phyloP scores from a whole-genome alignment of 2,329 filamentous ascomycete genomes.

The Ophiostoma sp. region DNA sequence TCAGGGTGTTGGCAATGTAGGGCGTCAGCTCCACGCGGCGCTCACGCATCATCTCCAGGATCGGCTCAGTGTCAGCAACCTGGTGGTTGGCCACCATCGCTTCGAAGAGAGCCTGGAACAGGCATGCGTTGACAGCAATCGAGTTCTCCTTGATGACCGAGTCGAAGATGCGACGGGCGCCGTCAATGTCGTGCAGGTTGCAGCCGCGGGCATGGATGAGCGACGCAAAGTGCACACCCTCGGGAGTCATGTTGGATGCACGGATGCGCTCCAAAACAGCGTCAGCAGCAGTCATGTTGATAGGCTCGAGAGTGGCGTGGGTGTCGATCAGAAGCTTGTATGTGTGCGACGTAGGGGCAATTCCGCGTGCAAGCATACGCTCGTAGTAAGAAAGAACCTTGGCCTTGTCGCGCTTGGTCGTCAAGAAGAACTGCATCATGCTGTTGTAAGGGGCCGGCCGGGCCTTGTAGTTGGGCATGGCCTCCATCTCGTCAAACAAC shows the following conservation, averaged over 20 bases:
- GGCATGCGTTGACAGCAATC: slow-evolving; percentile 69
- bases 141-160: slow-evolving; percentile 62
- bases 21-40: slow-evolving; percentile 79
- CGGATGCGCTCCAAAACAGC: slow-evolving; percentile 74
- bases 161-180: slow-evolving; percentile 77
- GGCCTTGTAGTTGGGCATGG: slow-evolving; percentile 97
- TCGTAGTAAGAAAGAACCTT: slow-evolving; percentile 95
- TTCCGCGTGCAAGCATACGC: slow-evolving; percentile 82
- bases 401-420: slow-evolving; percentile 88
- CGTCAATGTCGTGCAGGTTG: slow-evolving; percentile 83
- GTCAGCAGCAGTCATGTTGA: slow-evolving; percentile 83
- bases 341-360: slow-evolving; percentile 88
- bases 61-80: slow-evolving; percentile 66
- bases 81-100: slow-evolving; percentile 92
- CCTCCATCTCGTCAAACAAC: slow-evolving; percentile 98
- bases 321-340: slow-evolving; percentile 97
- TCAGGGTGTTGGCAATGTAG: slow-evolving; percentile 97
- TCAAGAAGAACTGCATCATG: slow-evolving; percentile 99
- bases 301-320: slow-evolving; percentile 85
- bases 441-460: slow-evolving; percentile 96
- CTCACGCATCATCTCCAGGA: slow-evolving; percentile 69
- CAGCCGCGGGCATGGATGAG: slow-evolving; percentile 95
- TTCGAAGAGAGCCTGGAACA: slow-evolving; percentile 97
- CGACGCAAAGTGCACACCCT: slow-evolving; percentile 92
- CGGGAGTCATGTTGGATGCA: slow-evolving; percentile 65